Evolutionary conservation across 768 basidiomycete genomes (phyloP).

Genomic region (Kwoniella dejecticola): DNA sequence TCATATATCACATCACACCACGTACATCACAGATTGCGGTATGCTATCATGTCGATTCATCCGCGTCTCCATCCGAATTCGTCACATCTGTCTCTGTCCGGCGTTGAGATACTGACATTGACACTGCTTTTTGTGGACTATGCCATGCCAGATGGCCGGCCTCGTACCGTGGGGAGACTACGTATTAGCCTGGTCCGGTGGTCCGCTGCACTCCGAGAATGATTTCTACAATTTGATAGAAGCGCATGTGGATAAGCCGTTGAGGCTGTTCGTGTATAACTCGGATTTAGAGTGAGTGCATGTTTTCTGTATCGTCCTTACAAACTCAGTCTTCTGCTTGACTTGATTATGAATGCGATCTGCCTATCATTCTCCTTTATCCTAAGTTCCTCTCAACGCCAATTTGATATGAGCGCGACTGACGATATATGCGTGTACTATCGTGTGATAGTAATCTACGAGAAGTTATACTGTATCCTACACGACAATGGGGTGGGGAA

Average conservation of each 20-base stretch:
- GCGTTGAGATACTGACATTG: no score
- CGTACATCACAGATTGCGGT: no score
- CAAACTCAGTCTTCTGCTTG: slow-evolving; percentile 12
- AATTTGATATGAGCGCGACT: neutral
- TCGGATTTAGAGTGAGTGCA: slow-evolving; percentile 85
- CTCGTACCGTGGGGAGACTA: slow-evolving; percentile 85
- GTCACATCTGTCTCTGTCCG: no score
- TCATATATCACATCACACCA: no score
- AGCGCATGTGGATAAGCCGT: slow-evolving; percentile 86
- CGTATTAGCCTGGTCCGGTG: slow-evolving; percentile 90
- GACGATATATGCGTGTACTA: neutral
- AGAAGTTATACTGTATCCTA: slow-evolving; percentile 92
- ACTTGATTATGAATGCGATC: no score
- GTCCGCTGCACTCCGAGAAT: slow-evolving; percentile 82
- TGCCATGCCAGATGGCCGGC: slow-evolving; percentile 25
- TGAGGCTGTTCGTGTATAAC: slow-evolving; percentile 94
- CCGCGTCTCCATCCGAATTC: neutral
- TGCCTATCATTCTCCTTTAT: no score
- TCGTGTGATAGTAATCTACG: slow-evolving; percentile 70
- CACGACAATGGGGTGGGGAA: slow-evolving; percentile 96
- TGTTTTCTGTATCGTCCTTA: neutral
- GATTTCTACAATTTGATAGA: slow-evolving; percentile 97
- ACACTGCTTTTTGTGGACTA: no score
- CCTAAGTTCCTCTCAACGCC: neutral
- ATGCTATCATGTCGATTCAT: no score